Percentiles rank a stretch among this genome's conserved stretches.
Conservation (phyloP, 257 asterid species). For the Nicotiana sylvestris region DNA sequence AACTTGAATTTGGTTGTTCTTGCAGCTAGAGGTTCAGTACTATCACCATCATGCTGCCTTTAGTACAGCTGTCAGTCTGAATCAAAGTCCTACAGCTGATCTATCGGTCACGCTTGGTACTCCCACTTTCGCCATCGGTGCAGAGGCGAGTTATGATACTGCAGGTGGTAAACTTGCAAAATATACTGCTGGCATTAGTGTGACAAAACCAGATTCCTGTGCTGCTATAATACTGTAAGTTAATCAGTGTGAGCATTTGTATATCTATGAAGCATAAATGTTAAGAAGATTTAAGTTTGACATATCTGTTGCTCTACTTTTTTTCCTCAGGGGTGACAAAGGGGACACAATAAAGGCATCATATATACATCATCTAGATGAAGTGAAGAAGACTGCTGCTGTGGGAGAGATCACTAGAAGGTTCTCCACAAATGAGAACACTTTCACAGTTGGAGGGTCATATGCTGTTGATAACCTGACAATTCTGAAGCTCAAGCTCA, state of each 20-base stretch:
- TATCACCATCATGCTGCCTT: conserved; percentile 81
- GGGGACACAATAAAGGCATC: conserved; percentile 73
- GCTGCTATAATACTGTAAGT: conserved; percentile 75
- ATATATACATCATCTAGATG: conserved; percentile 53
- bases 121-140: conserved; percentile 80
- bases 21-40: conserved; percentile 77
- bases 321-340: conserved; percentile 52
- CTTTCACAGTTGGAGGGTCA: conserved; percentile 76
- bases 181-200: conserved; percentile 75
- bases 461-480: conserved; percentile 61
- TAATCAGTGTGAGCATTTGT: neutral
- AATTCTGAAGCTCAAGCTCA: conserved; percentile 58
- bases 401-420: conserved; percentile 63
- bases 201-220: conserved; percentile 68
- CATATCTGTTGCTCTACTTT: neutral
- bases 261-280: neutral
- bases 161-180: conserved; percentile 56
- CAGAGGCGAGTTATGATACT: conserved; percentile 82
- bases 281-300: neutral
- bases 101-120: conserved; percentile 69
- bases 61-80: conserved; percentile 62
- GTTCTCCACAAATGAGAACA: conserved; percentile 75
- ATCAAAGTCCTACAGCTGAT: conserved; percentile 60
- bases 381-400: conserved; percentile 46
- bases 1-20: neutral